Evolutionary conservation across 2,329 filamentous ascomycete genomes (phyloP), one percentile per base, ranked within the genome.

Genomic region (Cladophialophora exuberans): DNA sequence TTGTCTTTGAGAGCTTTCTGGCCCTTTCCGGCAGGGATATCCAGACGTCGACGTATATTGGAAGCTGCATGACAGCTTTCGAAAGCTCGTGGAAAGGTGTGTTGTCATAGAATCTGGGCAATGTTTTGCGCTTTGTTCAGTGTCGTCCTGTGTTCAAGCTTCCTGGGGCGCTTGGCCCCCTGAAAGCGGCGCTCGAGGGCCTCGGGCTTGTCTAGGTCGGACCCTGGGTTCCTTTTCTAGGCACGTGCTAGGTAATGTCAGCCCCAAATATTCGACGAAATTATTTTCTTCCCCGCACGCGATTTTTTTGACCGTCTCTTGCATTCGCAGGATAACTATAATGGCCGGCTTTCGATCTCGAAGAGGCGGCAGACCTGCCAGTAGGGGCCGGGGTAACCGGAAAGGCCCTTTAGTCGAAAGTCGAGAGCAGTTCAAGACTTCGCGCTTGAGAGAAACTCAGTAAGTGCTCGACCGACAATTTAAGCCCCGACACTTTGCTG

Each of bases 361-460:
- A 20, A 51, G 55, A 48, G 57, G 51, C 15, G 47, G 69, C 15
- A 47, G 26, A 55, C 69, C 73, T 30, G 65, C 68, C 36, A 64
- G 70, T 18, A 64, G 64, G 53, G 64, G 68, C 28, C 58, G 66
- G 48, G 65, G 70, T 60, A 66, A 69, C 17, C 61, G 66, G 26
- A 61, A 66, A 26, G 59, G 56, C 18, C 47, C 54, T 56, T 20
- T 41, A 22, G 20, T 46, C 31, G 25, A 59, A 64, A 60, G 67
- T 60, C 64, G 62, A 58, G 62, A 65, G 56, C 62, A 56, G 33
- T 76, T 75, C 55, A 59, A 68, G 54, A 64, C 69, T 5, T 74
- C 73, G 30, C 68, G 73, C 54, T 57, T 74, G 23, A 69, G 69
- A 28, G 70, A 75, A 33, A 61, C 68, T 50, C 68, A 70, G 73